Percentiles rank a stretch among this genome's conserved stretches.
Conservation (phyloP, 2,329 filamentous ascomycete genomes). For the Colletotrichum sp. region DNA sequence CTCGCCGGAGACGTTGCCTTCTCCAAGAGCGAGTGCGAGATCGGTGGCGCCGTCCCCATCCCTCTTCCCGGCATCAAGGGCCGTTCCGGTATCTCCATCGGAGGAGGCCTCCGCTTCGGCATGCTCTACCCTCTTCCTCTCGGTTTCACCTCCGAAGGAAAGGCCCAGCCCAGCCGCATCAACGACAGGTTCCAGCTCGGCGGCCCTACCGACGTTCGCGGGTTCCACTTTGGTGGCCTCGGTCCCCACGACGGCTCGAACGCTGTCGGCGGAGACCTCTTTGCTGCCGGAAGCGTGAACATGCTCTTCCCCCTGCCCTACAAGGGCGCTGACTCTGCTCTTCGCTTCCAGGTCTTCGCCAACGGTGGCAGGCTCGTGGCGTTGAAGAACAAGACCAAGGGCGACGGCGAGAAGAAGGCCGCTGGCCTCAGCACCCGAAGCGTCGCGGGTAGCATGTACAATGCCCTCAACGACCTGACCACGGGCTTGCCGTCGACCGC, state of each 20-base stretch:
- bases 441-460: conserved; percentile 58
- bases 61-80: conserved; percentile 71
- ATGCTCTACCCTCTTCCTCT: conserved; percentile 82
- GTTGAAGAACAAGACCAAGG: conserved; percentile 64
- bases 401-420: conserved; percentile 36
- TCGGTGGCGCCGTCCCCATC: conserved; percentile 77
- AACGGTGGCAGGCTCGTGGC: conserved; percentile 88
- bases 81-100: conserved; percentile 80
- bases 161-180: conserved; percentile 74
- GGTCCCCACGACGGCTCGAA: conserved; percentile 87
- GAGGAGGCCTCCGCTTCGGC: conserved; percentile 80
- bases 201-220: conserved; percentile 91
- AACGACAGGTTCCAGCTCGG: conserved; percentile 97
- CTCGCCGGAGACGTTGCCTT: conserved; percentile 92
- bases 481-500: conserved; percentile 83
- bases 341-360: conserved; percentile 88
- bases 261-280: conserved; percentile 89
- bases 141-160: conserved; percentile 55
- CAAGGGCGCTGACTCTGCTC: conserved; percentile 79
- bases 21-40: conserved; percentile 87
- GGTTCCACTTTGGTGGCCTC: conserved; percentile 88
- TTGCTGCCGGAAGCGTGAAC: conserved; percentile 86
- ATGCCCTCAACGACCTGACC: conserved; percentile 72
- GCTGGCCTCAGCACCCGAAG: conserved; percentile 43
- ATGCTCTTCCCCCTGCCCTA: conserved; percentile 85